Percentiles rank a stretch among this genome's conserved stretches.
Conservation (phyloP, 345 rosid genomes). For the Populus alba region DNA sequence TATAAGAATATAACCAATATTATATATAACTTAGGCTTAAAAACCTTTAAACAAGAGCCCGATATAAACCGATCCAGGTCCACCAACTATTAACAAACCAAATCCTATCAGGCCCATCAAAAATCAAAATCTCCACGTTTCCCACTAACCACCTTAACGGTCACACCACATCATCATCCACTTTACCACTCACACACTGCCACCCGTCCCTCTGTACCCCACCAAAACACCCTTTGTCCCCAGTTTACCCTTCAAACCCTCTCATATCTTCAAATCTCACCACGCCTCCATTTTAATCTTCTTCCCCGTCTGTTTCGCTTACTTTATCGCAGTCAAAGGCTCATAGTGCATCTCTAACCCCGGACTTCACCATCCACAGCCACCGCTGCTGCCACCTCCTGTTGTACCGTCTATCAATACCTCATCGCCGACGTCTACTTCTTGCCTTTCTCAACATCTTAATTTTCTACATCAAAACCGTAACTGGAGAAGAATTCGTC, state of each 20-base stretch:
- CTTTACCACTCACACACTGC: neutral
- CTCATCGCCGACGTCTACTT: slow-evolving; percentile 69
- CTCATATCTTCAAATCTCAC: neutral
- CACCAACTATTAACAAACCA: neutral
- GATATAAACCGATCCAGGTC: neutral
- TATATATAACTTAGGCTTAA: no score
- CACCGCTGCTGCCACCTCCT: neutral
- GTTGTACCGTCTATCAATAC: slow-evolving; percentile 49
- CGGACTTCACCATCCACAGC: neutral
- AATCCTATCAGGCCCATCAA: neutral
- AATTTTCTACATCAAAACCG: slow-evolving; percentile 61
- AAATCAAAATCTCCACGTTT: neutral
- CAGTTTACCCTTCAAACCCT: neutral
- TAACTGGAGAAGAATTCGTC: slow-evolving; percentile 64
- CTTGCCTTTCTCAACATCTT: slow-evolving; percentile 48
- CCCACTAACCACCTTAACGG: no score
- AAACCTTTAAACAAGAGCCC: neutral
- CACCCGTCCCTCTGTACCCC: neutral
- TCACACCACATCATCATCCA: neutral
- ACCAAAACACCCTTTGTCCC: neutral
- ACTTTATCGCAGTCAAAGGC: neutral
- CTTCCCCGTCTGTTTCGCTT: neutral
- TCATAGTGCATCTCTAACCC: neutral
- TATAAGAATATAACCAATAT: no score
- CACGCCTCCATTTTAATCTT: neutral